Evolutionary conservation across 1,139 yeast genomes (phyloP), one percentile per base, ranked within the genome.

Genomic region (Eremothecium sinecaudum): DNA sequence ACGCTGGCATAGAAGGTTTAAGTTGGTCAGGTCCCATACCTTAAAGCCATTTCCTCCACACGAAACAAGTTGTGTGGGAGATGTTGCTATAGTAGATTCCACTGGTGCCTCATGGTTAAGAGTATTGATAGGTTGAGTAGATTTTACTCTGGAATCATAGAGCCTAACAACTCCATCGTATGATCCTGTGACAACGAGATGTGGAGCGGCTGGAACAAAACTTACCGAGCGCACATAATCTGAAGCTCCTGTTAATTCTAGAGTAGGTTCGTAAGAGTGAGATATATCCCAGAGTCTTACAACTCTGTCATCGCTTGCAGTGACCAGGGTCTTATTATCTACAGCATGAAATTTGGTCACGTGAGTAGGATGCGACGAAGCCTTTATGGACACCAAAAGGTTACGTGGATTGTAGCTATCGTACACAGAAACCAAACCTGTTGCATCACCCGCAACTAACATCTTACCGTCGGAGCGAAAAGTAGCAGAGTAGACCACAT

Each of bases 21-120:
- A 69, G 8, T 96, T 96, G 4, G 94, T 71, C 43, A 90, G 66
- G 56, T 90, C 98, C 96, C 97, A 90, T 6, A 86, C 79, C 58
- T 80, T 82, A 32, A 90, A 81, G 28, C 72, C 70, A 5, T 92
- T 80, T 0, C 96, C 97, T 35, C 96, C 95, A 35, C 93, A 80
- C 33, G 80, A 71, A 2, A 83, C 79, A 42, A 87, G 63, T 5
- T 81, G 79, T 2, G 94, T 81, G 24, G 94, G 75, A 31, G 81
- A 78, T 14, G 82, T 63, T 4, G 94, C 80, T 37, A 84, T 64
- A n/a, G 87, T 73, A 48, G 80, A 83, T 59, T 90, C 97, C 2
- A 90, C 83, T 3, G 97, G 95, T n/a, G 73, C 72, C 28, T 67
- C 73, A 45, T 78, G 87, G n/a, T 51, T 47, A 27, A 57, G 39